These are phyloP conservation scores for Aspergillus campestris DNA, from an alignment of 495 filamentous ascomycete genomes.

Conservation along the genomic window DNA sequence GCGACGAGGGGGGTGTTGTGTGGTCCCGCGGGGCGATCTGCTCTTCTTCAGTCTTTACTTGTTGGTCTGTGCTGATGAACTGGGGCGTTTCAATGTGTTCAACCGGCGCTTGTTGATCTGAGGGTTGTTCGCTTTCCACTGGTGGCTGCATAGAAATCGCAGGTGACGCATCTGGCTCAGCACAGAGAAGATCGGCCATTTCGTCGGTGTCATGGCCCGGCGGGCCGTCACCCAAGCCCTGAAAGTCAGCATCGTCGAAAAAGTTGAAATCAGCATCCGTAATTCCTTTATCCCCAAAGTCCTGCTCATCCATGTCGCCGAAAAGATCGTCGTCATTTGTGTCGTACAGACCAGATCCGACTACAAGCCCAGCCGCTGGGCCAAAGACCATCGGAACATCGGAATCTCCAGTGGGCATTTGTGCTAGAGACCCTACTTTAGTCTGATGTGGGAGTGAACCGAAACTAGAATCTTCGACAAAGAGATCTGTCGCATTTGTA, in stretches of 20 bases:
- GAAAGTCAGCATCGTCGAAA: constrained; percentile 60
- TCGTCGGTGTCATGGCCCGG: constrained; percentile 8
- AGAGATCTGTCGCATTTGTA: constrained; percentile 16
- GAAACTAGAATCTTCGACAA: constrained; percentile 23
- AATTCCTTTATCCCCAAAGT: constrained; percentile 74
- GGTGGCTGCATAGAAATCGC: neutral
- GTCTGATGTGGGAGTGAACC: constrained; percentile 6
- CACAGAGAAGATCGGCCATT: constrained; percentile 6
- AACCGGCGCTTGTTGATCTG: neutral
- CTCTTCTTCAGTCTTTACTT: constrained; percentile 1
- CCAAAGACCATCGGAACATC: constrained; percentile 18
- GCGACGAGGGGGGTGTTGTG: constrained; percentile 7
- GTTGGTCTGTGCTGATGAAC: neutral
- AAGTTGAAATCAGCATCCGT: constrained; percentile 88
- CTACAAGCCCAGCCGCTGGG: constrained; percentile 15
- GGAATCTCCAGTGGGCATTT: constrained; percentile 12
- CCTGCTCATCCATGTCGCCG: constrained; percentile 61
- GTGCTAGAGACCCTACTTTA: constrained; percentile 7
- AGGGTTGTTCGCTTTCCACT: neutral
- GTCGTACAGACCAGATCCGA: constrained; percentile 39
- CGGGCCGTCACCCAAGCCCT: constrained; percentile 16
- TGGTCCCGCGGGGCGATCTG: constrained; percentile 2
- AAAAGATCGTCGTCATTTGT: constrained; percentile 53
- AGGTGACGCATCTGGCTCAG: constrained; percentile 5
- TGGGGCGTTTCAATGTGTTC: neutral